Evolutionary conservation across 495 filamentous ascomycete species (phyloP).

Genomic region (Lophiostoma macrostomum): DNA sequence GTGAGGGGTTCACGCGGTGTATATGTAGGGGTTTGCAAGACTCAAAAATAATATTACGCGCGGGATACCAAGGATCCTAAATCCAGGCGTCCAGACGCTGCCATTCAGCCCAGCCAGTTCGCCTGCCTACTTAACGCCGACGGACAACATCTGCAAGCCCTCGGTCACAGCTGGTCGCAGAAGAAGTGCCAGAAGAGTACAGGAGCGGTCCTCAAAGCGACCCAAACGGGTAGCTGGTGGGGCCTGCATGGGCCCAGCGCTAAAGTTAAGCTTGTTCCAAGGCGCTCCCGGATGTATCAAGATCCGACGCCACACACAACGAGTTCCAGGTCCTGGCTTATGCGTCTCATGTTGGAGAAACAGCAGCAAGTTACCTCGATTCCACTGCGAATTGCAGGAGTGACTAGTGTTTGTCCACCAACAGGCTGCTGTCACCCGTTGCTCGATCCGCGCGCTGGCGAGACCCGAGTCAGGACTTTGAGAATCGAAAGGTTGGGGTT

Average conservation of each 20-base stretch:
- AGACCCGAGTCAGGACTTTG: too few relatives aligned
- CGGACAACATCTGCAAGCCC: slow-evolving; percentile 1
- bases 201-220: not conserved
- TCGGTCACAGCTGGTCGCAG: too few relatives aligned
- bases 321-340: slow-evolving; percentile 16
- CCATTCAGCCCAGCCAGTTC: too few relatives aligned
- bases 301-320: slow-evolving; percentile 30
- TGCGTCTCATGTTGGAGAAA: slow-evolving; percentile 12
- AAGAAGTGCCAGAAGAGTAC: not conserved
- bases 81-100: too few relatives aligned
- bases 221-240: not conserved
- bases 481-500: not conserved
- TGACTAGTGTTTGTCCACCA: not conserved
- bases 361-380: slow-evolving; percentile 1
- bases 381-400: not conserved
- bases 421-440: too few relatives aligned
- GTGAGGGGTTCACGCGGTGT: too few relatives aligned
- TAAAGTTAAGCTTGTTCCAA: slow-evolving; percentile 34
- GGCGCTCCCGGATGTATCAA: slow-evolving; percentile 28
- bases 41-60: too few relatives aligned
- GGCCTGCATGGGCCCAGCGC: slow-evolving; percentile 20
- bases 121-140: too few relatives aligned
- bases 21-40: too few relatives aligned
- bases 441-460: too few relatives aligned
- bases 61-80: too few relatives aligned